Evolutionary conservation across 805 yeast species (phyloP), one percentile per base, ranked within the genome.

Genomic region (Yarrowia yakushimensis): DNA sequence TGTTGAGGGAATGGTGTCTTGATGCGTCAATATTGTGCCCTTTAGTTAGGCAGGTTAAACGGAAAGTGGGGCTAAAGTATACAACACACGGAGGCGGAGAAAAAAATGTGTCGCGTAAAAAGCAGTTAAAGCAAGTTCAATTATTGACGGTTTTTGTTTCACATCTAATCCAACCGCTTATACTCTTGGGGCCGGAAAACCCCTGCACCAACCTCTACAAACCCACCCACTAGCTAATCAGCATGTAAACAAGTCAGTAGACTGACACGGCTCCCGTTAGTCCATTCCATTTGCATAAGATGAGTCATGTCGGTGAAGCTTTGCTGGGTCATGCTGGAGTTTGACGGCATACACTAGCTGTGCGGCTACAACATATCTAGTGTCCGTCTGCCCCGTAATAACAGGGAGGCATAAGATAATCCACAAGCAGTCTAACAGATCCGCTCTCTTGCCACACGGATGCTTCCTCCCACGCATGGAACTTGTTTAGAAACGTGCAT

Each of bases 401-500:
- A 23, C 4, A 23, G 4, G 3, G 12, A 20, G 46, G 12, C 46
- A 41, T 41, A 23, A 41, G 31, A 25, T 22, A 20, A 39, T 6
- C 27, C n/a, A 20, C 22, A 13, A 13, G 25, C 43, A 31, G 18
- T 41, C 31, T n/a, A 25, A n/a, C 46, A 9, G 13, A 36, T 18
- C 30, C 33, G 20, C 15, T 17, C 11, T 12, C 27, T 12, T 15
- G 13, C 33, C 23, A 43, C 48, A 43, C 48, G 48, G 22, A n/a
- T n/a, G n/a, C n/a, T 45, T 45, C 52, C 52, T 36, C 43, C 59
- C 43, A 36, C 59, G 43, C 59, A 52, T 52, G 42, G 23, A 48
- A 36, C 59, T 52, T 52, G 42, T 52, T 34, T 25, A 36, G 42
- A 52, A 52, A 52, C 59, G 59, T 52, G 59, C 59, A 52, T 52